Evolutionary conservation across 2,329 filamentous ascomycete species (phyloP).

Genomic region (Fusarium bulbicola): DNA sequence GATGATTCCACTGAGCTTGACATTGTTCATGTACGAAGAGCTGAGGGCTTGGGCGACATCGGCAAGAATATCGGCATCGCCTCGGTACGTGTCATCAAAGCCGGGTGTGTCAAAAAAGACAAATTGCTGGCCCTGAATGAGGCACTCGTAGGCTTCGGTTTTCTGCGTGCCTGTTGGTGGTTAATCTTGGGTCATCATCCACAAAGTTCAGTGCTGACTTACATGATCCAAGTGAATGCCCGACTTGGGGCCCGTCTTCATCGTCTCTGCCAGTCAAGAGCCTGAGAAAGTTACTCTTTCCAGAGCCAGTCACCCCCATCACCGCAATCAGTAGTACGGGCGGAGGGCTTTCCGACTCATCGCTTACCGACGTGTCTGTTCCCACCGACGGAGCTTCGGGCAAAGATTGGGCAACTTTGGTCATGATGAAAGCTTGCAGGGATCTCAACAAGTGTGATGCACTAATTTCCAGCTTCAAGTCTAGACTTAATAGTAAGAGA

Average conservation of each 20-base stretch:
- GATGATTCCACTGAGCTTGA: constrained; percentile 5
- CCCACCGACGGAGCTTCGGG: background rate
- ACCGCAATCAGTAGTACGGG: background rate
- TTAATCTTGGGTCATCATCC: background rate
- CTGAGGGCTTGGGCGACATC: constrained; percentile 5
- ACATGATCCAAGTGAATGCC: background rate
- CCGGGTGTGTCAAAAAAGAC: constrained; percentile 18
- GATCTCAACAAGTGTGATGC: background rate
- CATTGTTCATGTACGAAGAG: background rate
- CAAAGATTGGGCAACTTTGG: background rate
- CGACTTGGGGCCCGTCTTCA: background rate
- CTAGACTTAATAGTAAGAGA: background rate
- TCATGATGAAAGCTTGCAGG: background rate
- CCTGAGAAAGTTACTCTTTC: background rate
- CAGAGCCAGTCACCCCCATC: background rate
- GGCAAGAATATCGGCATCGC: constrained; percentile 1
- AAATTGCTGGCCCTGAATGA: background rate
- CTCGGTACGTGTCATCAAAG: constrained; percentile 22
- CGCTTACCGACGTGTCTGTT: background rate
- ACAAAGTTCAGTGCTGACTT: accelerated
- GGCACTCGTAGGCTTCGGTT: background rate
- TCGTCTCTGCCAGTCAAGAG: background rate
- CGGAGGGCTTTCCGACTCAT: background rate
- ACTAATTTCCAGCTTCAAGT: background rate
- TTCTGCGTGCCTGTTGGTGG: background rate